Evolutionary conservation across 768 basidiomycete genomes (phyloP), one percentile per base, ranked within the genome.

Genomic region (Hydnum rufescens): DNA sequence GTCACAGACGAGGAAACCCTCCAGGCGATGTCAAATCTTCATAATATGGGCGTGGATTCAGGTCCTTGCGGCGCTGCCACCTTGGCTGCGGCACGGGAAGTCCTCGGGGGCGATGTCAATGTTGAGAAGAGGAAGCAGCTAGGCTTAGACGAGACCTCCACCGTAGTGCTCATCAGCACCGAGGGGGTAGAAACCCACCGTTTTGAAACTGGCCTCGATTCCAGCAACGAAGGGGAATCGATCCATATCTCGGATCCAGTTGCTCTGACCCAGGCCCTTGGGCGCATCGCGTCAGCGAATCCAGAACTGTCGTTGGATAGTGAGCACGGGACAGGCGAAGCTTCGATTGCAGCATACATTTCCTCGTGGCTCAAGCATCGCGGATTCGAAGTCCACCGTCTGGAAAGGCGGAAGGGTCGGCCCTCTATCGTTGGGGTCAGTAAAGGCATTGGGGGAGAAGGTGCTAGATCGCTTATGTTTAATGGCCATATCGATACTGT

Each of bases 401-500:
- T 53, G 23, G 44, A 46, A 46, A n/a, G 8, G 16, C 29, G 29
- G n/a, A 18, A n/a, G 30, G 52, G 48, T 13, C 52, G 52, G 30
- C 52, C 52, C 3, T 26, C 49, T 3, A 34, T 53, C 5, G 44
- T 53, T 5, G 52, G 52, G 3, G 48, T 53, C 13, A 44, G 30
- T 4, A 29, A 23, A 23, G 52, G 52, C 4, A 22, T 39, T 39
- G 44, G 26, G 8, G 26, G 16, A 25, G 44, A 47, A 25, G 43
- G 43, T 8, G 43, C 29, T 6, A 53, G 48, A 39, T 47, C 42
- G 29, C 26, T 53, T 18, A 44, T 53, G 46, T 42, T 51, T 46
- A 54, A 28, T 23, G 54, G 54, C 3, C 55, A 56, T 51, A 52
- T 49, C 42, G 53, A 53, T 42, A 42, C 52, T n/a, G 49, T 56